phyloP scores from a whole-genome alignment of 164 flowering plant genomes.

The Tinospora cordifolia region DNA sequence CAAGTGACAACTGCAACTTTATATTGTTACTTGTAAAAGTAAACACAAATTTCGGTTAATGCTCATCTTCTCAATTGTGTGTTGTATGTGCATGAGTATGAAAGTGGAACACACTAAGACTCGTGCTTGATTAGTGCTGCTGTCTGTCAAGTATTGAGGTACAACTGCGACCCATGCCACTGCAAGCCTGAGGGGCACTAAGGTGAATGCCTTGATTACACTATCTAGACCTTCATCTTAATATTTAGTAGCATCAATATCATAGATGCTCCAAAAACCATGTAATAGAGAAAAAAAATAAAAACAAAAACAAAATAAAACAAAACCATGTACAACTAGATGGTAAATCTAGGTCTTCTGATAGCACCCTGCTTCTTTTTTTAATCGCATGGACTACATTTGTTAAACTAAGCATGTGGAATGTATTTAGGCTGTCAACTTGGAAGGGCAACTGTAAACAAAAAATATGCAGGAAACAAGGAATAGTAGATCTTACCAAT shows the following conservation, averaged over 20 bases:
- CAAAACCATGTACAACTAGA: no score
- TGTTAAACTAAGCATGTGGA: not conserved
- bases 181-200: no score
- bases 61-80: no score
- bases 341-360: not conserved
- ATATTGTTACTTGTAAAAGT: no score
- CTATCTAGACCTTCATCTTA: not conserved
- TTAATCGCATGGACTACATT: not conserved
- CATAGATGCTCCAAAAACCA: not conserved
- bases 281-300: not conserved
- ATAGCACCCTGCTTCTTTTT: not conserved
- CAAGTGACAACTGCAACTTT: no score
- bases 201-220: not conserved
- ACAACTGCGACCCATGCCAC: no score
- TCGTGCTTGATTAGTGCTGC: no score
- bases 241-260: not conserved
- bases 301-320: no score
- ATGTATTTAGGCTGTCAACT: not conserved
- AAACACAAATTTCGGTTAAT: no score
- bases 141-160: no score
- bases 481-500: conserved; percentile 37
- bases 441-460: not conserved
- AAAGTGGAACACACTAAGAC: no score
- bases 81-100: no score
- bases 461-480: not conserved